Evolutionary conservation across 2,329 filamentous ascomycete species (phyloP).

Genomic region (Monilinia laxa): DNA sequence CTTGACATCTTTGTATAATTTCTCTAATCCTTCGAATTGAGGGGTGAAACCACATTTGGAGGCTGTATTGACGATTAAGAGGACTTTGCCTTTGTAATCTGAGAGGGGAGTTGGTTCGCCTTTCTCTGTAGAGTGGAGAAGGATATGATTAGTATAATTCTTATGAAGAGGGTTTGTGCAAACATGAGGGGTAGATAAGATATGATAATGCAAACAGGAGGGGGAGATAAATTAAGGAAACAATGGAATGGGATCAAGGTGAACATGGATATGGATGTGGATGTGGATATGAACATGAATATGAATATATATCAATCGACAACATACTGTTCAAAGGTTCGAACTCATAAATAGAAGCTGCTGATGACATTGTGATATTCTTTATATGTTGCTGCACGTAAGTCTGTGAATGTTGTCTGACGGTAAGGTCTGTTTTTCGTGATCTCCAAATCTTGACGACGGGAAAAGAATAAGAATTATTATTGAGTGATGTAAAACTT

Average conservation of each 20-base stretch:
- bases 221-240: background rate
- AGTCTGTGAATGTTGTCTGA: background rate
- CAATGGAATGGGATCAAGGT: background rate
- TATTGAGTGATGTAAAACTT: background rate
- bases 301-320: background rate
- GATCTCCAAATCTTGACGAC: conserved; percentile 11
- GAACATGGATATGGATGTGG: background rate
- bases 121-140: conserved; percentile 56
- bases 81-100: conserved; percentile 83
- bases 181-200: background rate
- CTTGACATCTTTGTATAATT: conserved; percentile 77
- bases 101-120: conserved; percentile 69
- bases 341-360: conserved; percentile 78
- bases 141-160: conserved; percentile 19
- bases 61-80: conserved; percentile 95
- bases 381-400: conserved; percentile 19
- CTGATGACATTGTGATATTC: conserved; percentile 57
- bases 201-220: background rate
- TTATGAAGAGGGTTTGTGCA: conserved; percentile 17
- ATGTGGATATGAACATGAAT: background rate
- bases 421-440: conserved; percentile 6
- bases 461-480: background rate
- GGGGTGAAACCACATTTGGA: conserved; percentile 99
- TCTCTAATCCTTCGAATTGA: conserved; percentile 88
- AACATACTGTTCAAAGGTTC: conserved; percentile 75